Evolutionary conservation across 1,284 basidiomycete species (phyloP).

Genomic region (Neonothopanus nambi): DNA sequence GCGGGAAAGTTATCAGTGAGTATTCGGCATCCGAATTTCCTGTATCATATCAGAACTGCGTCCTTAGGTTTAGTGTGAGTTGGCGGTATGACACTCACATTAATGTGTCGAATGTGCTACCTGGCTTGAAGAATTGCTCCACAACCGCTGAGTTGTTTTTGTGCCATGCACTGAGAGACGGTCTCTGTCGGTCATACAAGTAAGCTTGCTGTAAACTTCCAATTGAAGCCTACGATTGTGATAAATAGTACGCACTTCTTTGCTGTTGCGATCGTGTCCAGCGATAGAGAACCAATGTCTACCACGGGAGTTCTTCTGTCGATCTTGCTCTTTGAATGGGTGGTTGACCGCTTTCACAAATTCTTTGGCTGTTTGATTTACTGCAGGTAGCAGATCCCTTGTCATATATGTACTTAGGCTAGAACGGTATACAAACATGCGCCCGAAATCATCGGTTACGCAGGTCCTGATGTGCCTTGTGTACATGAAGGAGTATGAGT

Average conservation of each 20-base stretch:
- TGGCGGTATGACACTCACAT: too few relatives aligned
- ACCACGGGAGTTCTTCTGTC: neutral
- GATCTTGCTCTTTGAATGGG: neutral
- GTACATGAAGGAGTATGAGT: too few relatives aligned
- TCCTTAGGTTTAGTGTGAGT: too few relatives aligned
- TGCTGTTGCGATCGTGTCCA: conserved; percentile 12
- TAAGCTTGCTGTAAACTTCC: too few relatives aligned
- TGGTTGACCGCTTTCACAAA: neutral
- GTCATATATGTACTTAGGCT: neutral
- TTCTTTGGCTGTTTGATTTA: neutral
- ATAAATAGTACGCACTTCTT: too few relatives aligned
- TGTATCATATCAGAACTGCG: too few relatives aligned
- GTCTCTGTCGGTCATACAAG: too few relatives aligned
- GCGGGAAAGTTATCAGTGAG: conserved; percentile 4
- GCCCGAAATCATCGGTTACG: neutral
- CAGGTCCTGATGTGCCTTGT: neutral
- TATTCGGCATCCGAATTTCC: neutral
- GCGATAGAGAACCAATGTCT: conserved; percentile 10
- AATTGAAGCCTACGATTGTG: too few relatives aligned
- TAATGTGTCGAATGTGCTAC: too few relatives aligned
- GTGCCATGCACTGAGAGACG: too few relatives aligned
- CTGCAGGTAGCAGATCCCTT: neutral
- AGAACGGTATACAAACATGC: neutral
- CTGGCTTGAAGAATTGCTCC: too few relatives aligned
- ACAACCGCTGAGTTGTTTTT: too few relatives aligned